phyloP scores from a whole-genome alignment of 73 alveolate species.

The Durusdinium trenchii region DNA sequence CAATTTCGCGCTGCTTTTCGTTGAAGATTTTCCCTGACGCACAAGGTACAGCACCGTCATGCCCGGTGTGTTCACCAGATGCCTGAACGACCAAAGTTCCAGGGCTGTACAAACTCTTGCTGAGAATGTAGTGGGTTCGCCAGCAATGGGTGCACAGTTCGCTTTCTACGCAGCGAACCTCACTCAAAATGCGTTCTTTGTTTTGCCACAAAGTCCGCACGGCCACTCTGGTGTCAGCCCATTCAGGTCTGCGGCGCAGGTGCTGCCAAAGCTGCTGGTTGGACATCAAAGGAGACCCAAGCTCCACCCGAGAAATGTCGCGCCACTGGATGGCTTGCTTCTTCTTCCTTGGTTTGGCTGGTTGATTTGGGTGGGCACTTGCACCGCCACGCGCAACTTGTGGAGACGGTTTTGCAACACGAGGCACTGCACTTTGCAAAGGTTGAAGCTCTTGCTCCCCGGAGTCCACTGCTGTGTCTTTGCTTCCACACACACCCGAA shows the following conservation, averaged over 20 bases:
- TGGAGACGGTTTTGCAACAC: no score
- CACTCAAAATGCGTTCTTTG: neutral
- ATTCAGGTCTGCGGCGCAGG: neutral
- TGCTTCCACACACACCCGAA: neutral
- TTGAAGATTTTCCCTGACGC: neutral
- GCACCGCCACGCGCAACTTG: no score
- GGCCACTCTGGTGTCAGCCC: neutral
- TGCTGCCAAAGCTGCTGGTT: neutral
- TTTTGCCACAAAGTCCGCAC: neutral
- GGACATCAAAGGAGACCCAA: neutral
- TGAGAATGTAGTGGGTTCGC: neutral
- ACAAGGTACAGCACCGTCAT: neutral
- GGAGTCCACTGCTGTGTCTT: no score
- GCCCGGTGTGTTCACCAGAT: neutral
- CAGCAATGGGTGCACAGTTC: neutral
- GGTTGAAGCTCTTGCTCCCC: no score
- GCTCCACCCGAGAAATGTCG: neutral
- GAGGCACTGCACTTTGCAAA: no score
- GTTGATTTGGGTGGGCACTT: no score
- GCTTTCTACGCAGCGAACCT: neutral
- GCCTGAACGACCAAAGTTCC: neutral
- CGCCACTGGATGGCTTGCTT: neutral
- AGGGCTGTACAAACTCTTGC: neutral
- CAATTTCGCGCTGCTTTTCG: neutral
- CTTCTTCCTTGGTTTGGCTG: no score